Conservation (phyloP, 176 grass and related monocot species). For the Aegilops bicornis region DNA sequence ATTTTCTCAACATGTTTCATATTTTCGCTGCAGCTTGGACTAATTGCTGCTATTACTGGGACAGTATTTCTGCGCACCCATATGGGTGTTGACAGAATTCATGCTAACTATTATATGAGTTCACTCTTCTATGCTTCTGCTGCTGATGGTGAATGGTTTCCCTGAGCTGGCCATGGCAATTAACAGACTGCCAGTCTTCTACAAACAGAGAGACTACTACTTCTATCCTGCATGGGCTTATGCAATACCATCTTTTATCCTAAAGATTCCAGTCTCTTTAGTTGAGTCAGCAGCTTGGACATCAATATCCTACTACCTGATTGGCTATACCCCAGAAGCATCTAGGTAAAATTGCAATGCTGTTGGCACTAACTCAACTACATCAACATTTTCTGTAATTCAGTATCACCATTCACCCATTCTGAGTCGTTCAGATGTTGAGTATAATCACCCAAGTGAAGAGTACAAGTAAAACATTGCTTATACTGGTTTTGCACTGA, state of each 20-base stretch:
- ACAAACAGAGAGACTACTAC: constrained; percentile 72
- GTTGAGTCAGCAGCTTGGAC: constrained; percentile 68
- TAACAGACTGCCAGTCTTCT: constrained; percentile 69
- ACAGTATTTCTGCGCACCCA: constrained; percentile 67
- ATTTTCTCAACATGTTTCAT: not conserved
- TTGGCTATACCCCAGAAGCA: constrained; percentile 72
- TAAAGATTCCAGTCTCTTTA: constrained; percentile 79
- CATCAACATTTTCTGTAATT: not conserved
- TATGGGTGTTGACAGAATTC: constrained; percentile 50
- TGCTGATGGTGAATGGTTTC: constrained; percentile 74
- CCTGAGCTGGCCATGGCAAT: constrained; percentile 73
- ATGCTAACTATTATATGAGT: constrained; percentile 76
- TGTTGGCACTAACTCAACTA: not conserved
- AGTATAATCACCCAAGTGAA: not conserved
- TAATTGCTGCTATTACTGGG: constrained; percentile 53
- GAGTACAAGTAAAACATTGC: not conserved
- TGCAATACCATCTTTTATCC: constrained; percentile 60
- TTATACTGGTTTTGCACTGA: not conserved
- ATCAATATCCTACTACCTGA: constrained; percentile 78
- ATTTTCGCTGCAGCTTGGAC: constrained; percentile 44
- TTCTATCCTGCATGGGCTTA: constrained; percentile 95
- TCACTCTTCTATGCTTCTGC: constrained; percentile 63
- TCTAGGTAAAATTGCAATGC: constrained; percentile 50
- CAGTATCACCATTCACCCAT: not conserved
- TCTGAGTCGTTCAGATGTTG: not conserved